Conservation (phyloP, 441 rosid species). For the Erodium texanum region DNA sequence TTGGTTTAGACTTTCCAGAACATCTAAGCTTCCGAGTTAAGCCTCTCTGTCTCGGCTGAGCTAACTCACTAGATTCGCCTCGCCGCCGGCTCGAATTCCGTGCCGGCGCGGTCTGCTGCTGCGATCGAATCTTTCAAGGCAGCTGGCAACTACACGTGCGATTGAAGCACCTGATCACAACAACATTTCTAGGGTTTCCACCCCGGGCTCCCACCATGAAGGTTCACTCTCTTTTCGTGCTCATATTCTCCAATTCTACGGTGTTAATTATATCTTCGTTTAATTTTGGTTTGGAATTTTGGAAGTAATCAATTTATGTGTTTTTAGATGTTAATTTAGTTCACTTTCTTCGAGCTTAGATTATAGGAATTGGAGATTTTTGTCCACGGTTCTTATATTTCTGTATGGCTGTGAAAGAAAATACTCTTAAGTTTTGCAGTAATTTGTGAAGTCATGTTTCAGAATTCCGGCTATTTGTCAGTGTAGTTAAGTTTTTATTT, state of each 20-base stretch:
- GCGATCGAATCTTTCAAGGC: slow-evolving; percentile 16
- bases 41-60: neutral
- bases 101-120: slow-evolving; percentile 20
- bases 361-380: slow-evolving; percentile 13
- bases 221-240: neutral
- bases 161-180: neutral
- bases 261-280: neutral
- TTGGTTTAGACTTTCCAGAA: slow-evolving; percentile 1
- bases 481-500: neutral
- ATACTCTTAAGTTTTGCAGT: slow-evolving; percentile 13
- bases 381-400: slow-evolving; percentile 7
- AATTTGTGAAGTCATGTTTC: neutral
- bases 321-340: slow-evolving; percentile 20
- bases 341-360: slow-evolving; percentile 13
- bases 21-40: slow-evolving; percentile 2
- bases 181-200: slow-evolving; percentile 12
- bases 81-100: slow-evolving; percentile 12
- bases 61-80: neutral
- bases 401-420: slow-evolving; percentile 22
- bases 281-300: slow-evolving; percentile 14
- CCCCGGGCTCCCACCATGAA: slow-evolving; percentile 10
- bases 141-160: slow-evolving; percentile 13
- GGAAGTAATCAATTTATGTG: slow-evolving; percentile 8
- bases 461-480: neutral
- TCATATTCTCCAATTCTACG: neutral